Conservation (phyloP, 1,284 basidiomycete species). For the Fomes fomentarius region DNA sequence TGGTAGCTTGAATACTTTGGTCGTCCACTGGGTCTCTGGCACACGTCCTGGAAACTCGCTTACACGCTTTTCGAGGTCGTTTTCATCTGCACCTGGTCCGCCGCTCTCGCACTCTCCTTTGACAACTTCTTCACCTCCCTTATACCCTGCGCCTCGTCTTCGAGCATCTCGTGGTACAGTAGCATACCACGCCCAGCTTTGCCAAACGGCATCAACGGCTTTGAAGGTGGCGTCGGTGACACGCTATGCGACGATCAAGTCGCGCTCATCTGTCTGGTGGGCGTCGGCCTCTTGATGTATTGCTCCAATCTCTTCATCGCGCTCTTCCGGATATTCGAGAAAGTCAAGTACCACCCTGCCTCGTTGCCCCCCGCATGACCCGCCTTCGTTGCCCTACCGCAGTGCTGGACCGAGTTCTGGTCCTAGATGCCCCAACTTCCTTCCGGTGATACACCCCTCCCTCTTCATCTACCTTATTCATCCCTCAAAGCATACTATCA, state of each 20-base stretch:
- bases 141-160: conserved; percentile 70
- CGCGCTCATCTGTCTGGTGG: conserved; percentile 75
- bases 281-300: conserved; percentile 76
- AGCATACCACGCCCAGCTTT: conserved; percentile 52
- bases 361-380: conserved; percentile 19
- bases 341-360: conserved; percentile 67
- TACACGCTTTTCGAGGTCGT: conserved; percentile 83
- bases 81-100: conserved; percentile 92
- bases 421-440: neutral
- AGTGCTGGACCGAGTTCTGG: conserved; percentile 2
- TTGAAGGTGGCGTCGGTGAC: conserved; percentile 54
- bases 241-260: conserved; percentile 72
- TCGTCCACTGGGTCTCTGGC: conserved; percentile 88
- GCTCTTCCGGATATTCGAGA: conserved; percentile 87
- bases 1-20: conserved; percentile 88
- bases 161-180: conserved; percentile 72
- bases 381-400: neutral
- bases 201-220: conserved; percentile 40
- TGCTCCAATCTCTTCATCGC: conserved; percentile 83
- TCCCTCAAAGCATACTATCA: neutral
- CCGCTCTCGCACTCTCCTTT: conserved; percentile 85
- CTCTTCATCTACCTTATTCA: neutral
- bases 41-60: conserved; percentile 78
- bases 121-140: conserved; percentile 92
- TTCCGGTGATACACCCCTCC: conserved; percentile 9